Evolutionary conservation across 768 basidiomycete species (phyloP).

Genomic region (Lentinus tigrinus): DNA sequence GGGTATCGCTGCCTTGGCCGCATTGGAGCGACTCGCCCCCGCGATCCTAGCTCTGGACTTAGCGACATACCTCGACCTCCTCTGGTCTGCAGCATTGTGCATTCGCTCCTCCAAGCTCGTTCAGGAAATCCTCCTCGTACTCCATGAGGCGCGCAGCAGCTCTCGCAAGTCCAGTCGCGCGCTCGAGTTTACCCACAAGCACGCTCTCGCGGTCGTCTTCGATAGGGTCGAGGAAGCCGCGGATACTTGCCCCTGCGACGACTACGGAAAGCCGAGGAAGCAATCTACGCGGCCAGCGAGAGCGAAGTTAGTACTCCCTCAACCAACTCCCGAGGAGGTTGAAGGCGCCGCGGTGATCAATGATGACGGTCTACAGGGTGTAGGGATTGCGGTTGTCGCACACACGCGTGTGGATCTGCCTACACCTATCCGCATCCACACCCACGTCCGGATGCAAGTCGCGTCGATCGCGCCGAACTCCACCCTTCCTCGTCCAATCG

Average conservation of each 20-base stretch:
- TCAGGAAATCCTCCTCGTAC: conserved; percentile 60
- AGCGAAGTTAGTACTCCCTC: conserved; percentile 39
- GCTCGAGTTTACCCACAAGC: conserved; percentile 50
- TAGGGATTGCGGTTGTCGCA: conserved; percentile 37
- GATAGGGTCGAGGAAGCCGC: conserved; percentile 68
- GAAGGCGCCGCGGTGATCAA: background rate
- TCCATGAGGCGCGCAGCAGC: conserved; percentile 46
- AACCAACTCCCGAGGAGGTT: conserved; percentile 28
- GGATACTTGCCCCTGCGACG: conserved; percentile 66
- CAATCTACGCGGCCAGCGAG: conserved; percentile 44
- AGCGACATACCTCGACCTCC: conserved; percentile 47
- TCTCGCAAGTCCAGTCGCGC: conserved; percentile 24
- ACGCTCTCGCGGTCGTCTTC: conserved; percentile 56
- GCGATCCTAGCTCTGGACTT: conserved; percentile 43
- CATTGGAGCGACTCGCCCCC: conserved; percentile 51
- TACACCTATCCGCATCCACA: conserved; percentile 54
- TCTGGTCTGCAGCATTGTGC: conserved; percentile 51
- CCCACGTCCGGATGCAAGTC: conserved; percentile 62
- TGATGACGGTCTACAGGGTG: background rate
- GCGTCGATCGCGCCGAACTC: conserved; percentile 42
- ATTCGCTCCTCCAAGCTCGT: conserved; percentile 50
- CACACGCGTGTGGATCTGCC: conserved; percentile 55
- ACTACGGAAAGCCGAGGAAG: conserved; percentile 50
- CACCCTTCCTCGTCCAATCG: conserved; percentile 30
- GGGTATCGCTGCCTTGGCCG: conserved; percentile 55